Base-by-base conservation (phyloP, 1,284 basidiomycete species). In the Ustilago bromivora region DNA sequence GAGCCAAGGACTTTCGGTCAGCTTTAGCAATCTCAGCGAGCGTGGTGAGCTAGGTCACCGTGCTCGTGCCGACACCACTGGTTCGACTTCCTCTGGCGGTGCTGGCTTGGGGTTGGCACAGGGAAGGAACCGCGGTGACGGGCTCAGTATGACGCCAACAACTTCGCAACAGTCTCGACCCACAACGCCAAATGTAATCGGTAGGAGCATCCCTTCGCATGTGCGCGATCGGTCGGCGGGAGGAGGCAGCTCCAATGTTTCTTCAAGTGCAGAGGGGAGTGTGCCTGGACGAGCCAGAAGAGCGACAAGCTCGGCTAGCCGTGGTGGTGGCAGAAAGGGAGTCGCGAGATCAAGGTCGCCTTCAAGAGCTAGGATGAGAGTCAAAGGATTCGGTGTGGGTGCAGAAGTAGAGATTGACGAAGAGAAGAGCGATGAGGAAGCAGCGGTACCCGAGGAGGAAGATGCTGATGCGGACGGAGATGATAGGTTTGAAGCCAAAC, bases 361-460 rank as follows among this genome's bases (percentile, higher is more conserved):
- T 12, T 70, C 66, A 0, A 57, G 67, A 15, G 76, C 76, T 10
- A 56, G 76, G 31, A 69, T 78, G 65, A 61, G 53, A 13, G 71
- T 78, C 3, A 63, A 56, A 13, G 76, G 81, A 0, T 83, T 83
- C 38, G 81, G 81, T 38, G 55, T 64, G 11, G 76, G 57, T 23
- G 81, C 81, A 17, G 73, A 74, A 31, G 73, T 82, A 55, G 85
- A 81, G 32, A 61, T 69, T 40, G 76, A 82, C 36, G 76, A 74
- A 9, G 77, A 77, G 4, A 72, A 76, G 10, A 71, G 68, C 11
- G 66, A 53, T 15, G 59, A 71, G 11, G 68, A 70, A 4, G 67
- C 90, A 7, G 43, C 13, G 56, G 90, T 28, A 28, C 23, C 23
- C 23, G 23, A 91, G 78, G 89, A 89, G 56, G 82, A 89, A n/a